These are phyloP conservation scores for Margaritispora aquatica DNA, from an alignment of 495 filamentous ascomycete species.

Conservation along the genomic window DNA sequence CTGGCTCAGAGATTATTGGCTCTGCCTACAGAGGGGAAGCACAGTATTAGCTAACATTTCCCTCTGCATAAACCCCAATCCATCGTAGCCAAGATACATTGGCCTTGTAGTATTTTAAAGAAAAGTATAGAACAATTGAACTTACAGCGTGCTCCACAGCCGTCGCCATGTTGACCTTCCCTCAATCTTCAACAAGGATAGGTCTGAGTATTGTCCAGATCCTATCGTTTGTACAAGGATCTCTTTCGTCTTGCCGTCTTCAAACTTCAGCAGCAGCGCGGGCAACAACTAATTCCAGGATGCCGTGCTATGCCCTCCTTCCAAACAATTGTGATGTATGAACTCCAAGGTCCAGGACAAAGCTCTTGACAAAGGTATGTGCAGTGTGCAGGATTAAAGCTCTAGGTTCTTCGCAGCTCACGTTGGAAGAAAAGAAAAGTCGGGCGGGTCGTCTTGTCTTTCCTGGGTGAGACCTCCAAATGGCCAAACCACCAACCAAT, in stretches of 20 bases:
- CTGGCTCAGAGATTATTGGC: background rate
- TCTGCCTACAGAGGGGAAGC: background rate
- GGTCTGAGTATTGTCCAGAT: background rate
- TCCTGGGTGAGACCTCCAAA: background rate
- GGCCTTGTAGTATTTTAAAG: background rate
- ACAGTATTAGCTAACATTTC: background rate
- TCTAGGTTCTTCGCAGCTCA: no score
- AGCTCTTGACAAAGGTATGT: background rate
- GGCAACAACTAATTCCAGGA: background rate
- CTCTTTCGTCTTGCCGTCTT: background rate
- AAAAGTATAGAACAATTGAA: background rate
- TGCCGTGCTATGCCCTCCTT: background rate
- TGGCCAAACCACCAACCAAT: constrained; percentile 2
- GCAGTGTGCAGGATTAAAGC: background rate
- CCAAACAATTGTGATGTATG: background rate
- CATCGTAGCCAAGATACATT: background rate
- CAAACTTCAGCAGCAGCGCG: background rate
- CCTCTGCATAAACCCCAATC: background rate
- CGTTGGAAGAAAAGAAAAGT: background rate
- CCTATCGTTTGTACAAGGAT: background rate
- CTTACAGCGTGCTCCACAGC: background rate
- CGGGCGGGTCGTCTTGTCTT: background rate
- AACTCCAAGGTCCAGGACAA: background rate
- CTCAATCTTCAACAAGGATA: background rate
- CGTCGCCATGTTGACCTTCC: background rate